Evolutionary conservation across 225 moss, liverwort and hornwort species (phyloP).

Genomic region (Asterella californica): DNA sequence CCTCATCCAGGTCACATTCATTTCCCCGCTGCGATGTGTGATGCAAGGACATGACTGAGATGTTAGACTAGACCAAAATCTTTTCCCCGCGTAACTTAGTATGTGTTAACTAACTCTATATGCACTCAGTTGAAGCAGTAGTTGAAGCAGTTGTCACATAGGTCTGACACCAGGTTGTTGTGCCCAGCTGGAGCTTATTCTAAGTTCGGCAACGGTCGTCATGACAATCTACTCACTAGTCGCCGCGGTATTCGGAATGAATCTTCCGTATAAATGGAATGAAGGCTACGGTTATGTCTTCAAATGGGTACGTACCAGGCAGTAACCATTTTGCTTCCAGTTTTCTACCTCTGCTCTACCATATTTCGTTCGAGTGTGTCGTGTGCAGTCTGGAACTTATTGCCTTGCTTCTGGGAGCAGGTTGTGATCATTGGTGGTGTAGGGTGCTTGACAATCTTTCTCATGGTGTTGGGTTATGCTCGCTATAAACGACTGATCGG

Average conservation of each 20-base stretch:
- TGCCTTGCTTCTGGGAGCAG: conserved; percentile 39
- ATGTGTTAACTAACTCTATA: background rate
- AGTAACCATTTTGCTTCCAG: background rate
- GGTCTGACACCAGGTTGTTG: conserved; percentile 12
- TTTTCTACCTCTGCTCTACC: background rate
- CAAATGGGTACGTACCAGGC: conserved; percentile 61
- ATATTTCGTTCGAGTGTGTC: background rate
- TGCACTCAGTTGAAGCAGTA: background rate
- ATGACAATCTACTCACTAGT: conserved; percentile 78
- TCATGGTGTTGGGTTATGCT: conserved; percentile 69
- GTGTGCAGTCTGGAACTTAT: background rate
- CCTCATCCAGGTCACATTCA: conserved; percentile 74
- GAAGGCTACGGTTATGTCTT: conserved; percentile 52
- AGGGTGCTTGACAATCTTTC: conserved; percentile 50
- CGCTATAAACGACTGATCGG: conserved; percentile 94
- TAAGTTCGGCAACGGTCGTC: conserved; percentile 92
- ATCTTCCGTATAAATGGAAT: conserved; percentile 88
- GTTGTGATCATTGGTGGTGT: conserved; percentile 57
- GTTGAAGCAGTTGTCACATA: background rate
- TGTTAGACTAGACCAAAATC: background rate
- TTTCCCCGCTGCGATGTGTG: background rate
- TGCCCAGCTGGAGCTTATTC: conserved; percentile 92
- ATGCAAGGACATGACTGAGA: background rate
- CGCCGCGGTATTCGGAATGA: conserved; percentile 96
- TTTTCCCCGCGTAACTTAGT: background rate